These are phyloP conservation scores for Podila clonocystis DNA, from an alignment of 192 early-diverging fungal species.

Conservation along the genomic window DNA sequence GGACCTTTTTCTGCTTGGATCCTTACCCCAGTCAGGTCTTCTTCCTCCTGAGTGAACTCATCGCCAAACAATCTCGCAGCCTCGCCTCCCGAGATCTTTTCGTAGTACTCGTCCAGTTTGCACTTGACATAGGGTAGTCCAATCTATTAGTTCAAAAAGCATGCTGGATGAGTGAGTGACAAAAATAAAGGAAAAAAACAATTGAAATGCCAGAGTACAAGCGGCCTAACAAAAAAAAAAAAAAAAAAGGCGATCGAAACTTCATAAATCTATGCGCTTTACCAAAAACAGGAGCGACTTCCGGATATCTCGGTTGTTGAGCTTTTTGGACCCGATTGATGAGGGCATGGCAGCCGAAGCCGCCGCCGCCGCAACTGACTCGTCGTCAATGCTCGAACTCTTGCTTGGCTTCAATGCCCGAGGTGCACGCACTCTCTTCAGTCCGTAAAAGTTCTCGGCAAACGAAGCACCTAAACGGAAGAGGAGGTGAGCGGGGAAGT, in stretches of 20 bases:
- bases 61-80: constrained; percentile 74
- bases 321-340: constrained; percentile 48
- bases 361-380: constrained; percentile 19
- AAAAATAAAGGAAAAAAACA: neutral
- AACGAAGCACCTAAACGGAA: constrained; percentile 72
- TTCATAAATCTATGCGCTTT: neutral
- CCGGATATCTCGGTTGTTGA: constrained; percentile 65
- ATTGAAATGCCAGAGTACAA: too few relatives aligned
- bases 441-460: constrained; percentile 94
- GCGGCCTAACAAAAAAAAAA: neutral
- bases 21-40: constrained; percentile 48
- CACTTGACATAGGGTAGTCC: constrained; percentile 81
- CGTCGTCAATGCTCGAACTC: constrained; percentile 36
- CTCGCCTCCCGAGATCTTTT: constrained; percentile 68
- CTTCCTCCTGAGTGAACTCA: constrained; percentile 55
- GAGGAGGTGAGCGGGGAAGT: neutral
- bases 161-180: neutral
- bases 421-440: constrained; percentile 74
- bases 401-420: constrained; percentile 40
- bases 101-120: constrained; percentile 79
- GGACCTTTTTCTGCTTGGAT: neutral
- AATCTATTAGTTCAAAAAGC: constrained; percentile 41
- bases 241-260: too few relatives aligned
- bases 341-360: constrained; percentile 11
- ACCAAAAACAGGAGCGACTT: constrained; percentile 74